These are phyloP conservation scores for Hypholoma sublateritium DNA, from an alignment of 768 basidiomycete species.

Conservation along the genomic window DNA sequence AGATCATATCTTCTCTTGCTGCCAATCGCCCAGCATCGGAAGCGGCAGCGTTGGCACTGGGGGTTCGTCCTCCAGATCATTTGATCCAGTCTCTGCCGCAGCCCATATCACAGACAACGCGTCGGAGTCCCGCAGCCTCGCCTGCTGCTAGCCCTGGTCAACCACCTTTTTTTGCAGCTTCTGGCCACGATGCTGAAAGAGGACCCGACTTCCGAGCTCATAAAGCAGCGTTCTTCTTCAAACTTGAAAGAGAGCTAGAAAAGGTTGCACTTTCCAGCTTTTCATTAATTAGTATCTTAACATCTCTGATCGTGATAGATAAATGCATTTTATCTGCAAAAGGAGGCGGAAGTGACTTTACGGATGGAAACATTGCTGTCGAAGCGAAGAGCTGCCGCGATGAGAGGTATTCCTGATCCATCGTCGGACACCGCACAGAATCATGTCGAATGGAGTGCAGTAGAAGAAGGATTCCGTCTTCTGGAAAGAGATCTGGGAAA, in stretches of 20 bases:
- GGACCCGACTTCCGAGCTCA: conserved; percentile 90
- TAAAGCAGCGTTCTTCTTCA: conserved; percentile 98
- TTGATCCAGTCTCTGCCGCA: conserved; percentile 31
- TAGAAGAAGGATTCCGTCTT: conserved; percentile 94
- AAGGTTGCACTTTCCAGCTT: conserved; percentile 57
- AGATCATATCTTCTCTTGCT: conserved; percentile 95
- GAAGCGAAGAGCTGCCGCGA: conserved; percentile 84
- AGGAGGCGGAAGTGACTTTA: conserved; percentile 91
- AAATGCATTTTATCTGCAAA: conserved; percentile 96
- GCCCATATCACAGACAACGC: conserved; percentile 29
- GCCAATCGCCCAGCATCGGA: conserved; percentile 90
- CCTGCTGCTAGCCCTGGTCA: conserved; percentile 43
- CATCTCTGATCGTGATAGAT: conserved; percentile 54
- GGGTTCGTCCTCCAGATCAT: conserved; percentile 62
- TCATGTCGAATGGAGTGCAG: conserved; percentile 91
- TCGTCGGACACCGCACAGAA: conserved; percentile 57
- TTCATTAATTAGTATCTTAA: background rate
- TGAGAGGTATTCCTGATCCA: conserved; percentile 68
- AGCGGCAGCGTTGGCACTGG: conserved; percentile 82
- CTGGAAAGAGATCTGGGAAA: conserved; percentile 94
- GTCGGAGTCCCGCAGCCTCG: conserved; percentile 29
- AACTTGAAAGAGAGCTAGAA: conserved; percentile 94
- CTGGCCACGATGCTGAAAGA: conserved; percentile 67
- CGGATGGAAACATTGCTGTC: conserved; percentile 92
- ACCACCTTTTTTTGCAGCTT: conserved; percentile 60